Evolutionary conservation across 2,329 filamentous ascomycete genomes (phyloP).

Genomic region (Talaromyces sp.): DNA sequence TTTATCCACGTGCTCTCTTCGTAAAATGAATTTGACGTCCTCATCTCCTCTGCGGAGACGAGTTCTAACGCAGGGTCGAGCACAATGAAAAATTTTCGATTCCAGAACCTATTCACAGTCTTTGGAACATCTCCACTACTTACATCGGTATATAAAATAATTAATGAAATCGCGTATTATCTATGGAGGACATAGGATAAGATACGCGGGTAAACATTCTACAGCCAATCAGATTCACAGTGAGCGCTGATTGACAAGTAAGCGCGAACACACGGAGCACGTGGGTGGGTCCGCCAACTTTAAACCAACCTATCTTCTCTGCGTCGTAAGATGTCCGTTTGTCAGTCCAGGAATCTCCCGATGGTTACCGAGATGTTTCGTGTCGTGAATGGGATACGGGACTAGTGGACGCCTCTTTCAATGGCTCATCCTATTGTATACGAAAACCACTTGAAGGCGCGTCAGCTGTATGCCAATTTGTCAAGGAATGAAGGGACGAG

Average conservation of each 20-base stretch:
- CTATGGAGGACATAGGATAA: no score
- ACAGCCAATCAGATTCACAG: neutral
- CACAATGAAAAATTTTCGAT: neutral
- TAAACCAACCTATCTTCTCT: slow-evolving; percentile 4
- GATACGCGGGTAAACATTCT: neutral
- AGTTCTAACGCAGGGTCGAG: neutral
- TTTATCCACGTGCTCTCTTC: neutral
- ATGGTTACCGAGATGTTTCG: neutral
- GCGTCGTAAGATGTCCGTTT: no score
- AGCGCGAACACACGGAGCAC: neutral
- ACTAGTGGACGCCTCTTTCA: neutral
- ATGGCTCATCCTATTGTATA: neutral
- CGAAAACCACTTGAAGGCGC: neutral
- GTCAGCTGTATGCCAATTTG: neutral
- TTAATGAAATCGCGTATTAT: no score
- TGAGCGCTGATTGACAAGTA: neutral
- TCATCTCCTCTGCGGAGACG: neutral
- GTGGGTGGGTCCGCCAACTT: slow-evolving; percentile 9
- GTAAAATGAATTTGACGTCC: neutral
- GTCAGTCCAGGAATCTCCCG: no score
- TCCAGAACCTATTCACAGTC: neutral
- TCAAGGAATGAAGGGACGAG: neutral
- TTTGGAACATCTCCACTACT: neutral
- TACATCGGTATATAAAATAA: no score
- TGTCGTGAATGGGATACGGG: neutral